These are phyloP conservation scores for Lablab purpureus DNA, from an alignment of 306 rosid genomes.

Conservation along the genomic window DNA sequence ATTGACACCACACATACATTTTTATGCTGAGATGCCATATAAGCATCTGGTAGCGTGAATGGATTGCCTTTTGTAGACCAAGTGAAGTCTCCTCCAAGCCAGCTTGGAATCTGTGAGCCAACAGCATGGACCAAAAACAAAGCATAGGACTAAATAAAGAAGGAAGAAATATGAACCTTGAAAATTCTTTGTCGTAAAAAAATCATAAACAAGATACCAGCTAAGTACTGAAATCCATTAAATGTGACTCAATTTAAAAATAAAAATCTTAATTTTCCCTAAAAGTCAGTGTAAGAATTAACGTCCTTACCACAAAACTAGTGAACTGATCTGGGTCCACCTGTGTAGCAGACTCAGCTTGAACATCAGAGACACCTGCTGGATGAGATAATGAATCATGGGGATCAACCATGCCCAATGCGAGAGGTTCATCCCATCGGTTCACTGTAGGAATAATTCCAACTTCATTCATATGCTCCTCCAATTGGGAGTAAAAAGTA, in stretches of 20 bases:
- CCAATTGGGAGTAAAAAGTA: conserved; percentile 85
- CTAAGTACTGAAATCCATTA: conserved; percentile 28
- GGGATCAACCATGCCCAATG: conserved; percentile 92
- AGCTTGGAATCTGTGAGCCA: conserved; percentile 81
- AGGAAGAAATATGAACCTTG: conserved; percentile 19
- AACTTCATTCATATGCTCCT: conserved; percentile 88
- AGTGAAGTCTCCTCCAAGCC: conserved; percentile 71
- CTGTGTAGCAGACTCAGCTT: conserved; percentile 80
- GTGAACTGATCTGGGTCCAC: conserved; percentile 92
- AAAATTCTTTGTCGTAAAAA: conserved; percentile 5
- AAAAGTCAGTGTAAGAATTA: conserved; percentile 18
- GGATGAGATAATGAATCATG: conserved; percentile 99
- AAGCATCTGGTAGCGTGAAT: conserved; percentile 78
- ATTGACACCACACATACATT: conserved; percentile 63
- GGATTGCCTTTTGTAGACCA: conserved; percentile 87
- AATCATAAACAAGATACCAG: conserved; percentile 11
- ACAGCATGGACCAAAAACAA: conserved; percentile 36
- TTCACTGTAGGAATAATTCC: conserved; percentile 79
- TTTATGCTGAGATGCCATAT: conserved; percentile 72
- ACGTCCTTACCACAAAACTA: conserved; percentile 73
- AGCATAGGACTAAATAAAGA: conserved; percentile 15
- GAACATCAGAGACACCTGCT: conserved; percentile 95
- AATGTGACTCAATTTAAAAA: not conserved
- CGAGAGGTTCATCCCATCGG: conserved; percentile 86
- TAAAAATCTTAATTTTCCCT: conserved; percentile 18